Base-by-base conservation (phyloP, 2,329 filamentous ascomycete genomes). In the Pseudogymnoascus verrucosus region DNA sequence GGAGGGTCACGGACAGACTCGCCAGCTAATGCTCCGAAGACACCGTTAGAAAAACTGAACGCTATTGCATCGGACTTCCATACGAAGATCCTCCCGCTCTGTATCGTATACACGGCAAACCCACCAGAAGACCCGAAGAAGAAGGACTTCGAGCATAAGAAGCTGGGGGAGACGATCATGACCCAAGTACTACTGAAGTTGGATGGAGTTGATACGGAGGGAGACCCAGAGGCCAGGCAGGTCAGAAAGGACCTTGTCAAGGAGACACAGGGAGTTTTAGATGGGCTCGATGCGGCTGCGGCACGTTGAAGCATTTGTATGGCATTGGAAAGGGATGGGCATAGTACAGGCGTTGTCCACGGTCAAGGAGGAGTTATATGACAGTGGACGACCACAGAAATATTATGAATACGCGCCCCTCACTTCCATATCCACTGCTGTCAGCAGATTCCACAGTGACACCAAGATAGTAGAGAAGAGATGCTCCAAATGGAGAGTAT, bases 101-200 rank as follows among this genome's bases (percentile, higher is more conserved):
- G 86, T 69, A 75, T 81, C 3, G 76, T 85, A 23, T 93, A 85
- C 72, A 80, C 82, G 19, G 77, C 76, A 5, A 78, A 80, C 7
- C 87, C 90, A 10, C 90, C 90, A 0, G 72, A 75, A 3, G 88
- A 91, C 61, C 71, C 77, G 40, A 86, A 87, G 74, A 91, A 89
- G 79, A 79, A 84, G 60, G 82, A 83, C 12, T 89, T 91, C 36
- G 89, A 93, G 71, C 88, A 93, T 73, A 86, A 88, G 73, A 87
- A 84, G 72, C 74, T 95, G 16, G 87, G 85, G 3, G 90, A 95
- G 78, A 90, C 87, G 4, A 82, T 92, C 40, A 79, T 95, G 79
- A 85, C 88, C 66, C 88, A 92, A 69, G 84, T 92, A 2, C 71
- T 93, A 39, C 76, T 95, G 67, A 93, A 93, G 76, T 75, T 91